Evolutionary conservation across 768 basidiomycete genomes (phyloP), one percentile per base, ranked within the genome.

Genomic region (Sutorius australiensis): DNA sequence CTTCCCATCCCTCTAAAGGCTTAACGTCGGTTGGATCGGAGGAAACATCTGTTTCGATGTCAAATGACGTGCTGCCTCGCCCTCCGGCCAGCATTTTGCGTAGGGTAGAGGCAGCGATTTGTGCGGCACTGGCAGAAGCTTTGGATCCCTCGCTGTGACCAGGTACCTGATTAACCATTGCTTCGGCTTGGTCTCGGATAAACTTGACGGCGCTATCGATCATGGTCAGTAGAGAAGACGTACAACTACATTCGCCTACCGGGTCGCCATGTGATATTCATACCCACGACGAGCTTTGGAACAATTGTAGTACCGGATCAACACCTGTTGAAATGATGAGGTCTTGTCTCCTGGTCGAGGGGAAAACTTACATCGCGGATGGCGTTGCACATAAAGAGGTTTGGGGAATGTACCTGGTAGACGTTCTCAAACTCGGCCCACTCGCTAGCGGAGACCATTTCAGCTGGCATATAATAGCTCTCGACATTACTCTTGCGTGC

Each of bases 361-460:
- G 43, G 3, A 36, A 36, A 28, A 73, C 86, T 62, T 60, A 94
- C 90, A 68, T 95, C 87, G 56, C 93, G 84, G 30, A 86, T 82
- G 24, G 81, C 77, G 62, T 83, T 84, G 61, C 85, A 86, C 73
- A 93, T 75, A 61, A 83, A 84, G 42, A 95, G 77, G 44, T 82
- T 86, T 1, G 93, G 94, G 55, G 82, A 87, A 69, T 97, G 93
- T 14, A 93, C 79, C 63, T 95, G 90, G 64, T 94, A 92, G 24
- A 94, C 92, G 61, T 95, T 89, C 64, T 89, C 86, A 70, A 95
- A 98, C 54, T 84, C 81, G 2, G 79, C 80, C 87, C 83, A 86
- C 61, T 91, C 88, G 21, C 81, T 75, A 27, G 83, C 75, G 11
- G 84, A 82, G 32, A 86, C 78, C 40, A 81, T 78, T 60, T 87